phyloP scores from a whole-genome alignment of 371 early-diverging fungal genomes.

The Funneliformis caledonium region DNA sequence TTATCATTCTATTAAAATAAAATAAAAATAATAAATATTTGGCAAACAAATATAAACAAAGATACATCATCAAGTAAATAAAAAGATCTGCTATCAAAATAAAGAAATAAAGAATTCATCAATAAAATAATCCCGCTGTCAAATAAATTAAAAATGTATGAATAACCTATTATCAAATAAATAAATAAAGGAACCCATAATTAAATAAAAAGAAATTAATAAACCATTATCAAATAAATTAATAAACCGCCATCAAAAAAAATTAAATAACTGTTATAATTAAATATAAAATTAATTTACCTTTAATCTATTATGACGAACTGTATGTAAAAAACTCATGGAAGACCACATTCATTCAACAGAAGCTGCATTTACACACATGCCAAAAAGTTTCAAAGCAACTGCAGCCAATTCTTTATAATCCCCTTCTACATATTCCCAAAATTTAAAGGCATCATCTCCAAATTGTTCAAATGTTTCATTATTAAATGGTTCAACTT shows the following conservation, averaged over 20 bases:
- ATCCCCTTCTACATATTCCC: neutral
- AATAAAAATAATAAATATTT: neutral
- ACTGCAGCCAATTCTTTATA: constrained; percentile 4
- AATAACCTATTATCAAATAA: no score
- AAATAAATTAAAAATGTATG: no score
- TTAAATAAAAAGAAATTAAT: no score
- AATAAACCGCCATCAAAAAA: neutral
- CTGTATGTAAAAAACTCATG: constrained; percentile 5
- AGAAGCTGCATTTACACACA: constrained; percentile 2
- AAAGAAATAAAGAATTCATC: no score
- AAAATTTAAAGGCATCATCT: neutral
- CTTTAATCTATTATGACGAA: neutral
- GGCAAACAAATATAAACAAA: no score
- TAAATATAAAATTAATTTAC: neutral
- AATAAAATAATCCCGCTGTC: no score
- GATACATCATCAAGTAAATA: no score
- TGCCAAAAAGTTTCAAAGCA: neutral
- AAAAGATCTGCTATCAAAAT: no score
- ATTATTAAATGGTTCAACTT: constrained; percentile 17
- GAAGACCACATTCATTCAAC: neutral
- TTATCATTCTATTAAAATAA: constrained; percentile 16
- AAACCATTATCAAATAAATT: no score
- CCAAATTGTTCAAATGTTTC: neutral
- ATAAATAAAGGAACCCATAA: no score
- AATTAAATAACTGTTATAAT: neutral